Evolutionary conservation across 2,329 filamentous ascomycete species (phyloP).

Genomic region (Fusarium sp.): DNA sequence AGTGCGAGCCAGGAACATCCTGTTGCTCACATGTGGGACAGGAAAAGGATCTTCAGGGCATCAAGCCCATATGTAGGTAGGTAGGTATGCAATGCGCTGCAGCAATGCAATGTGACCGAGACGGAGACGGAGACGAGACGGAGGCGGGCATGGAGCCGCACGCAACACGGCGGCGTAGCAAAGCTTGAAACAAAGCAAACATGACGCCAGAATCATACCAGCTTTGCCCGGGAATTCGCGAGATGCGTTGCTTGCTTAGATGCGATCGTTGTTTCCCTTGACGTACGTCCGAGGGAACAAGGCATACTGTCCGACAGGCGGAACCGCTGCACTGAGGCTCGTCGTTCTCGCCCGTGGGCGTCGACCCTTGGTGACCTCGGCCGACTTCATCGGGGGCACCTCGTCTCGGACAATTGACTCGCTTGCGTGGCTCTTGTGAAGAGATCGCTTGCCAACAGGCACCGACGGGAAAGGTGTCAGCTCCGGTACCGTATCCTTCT

Average conservation of each 20-base stretch:
- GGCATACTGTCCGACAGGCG: slow-evolving; percentile 61
- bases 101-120: slow-evolving; percentile 1
- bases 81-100: neutral
- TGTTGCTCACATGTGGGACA: slow-evolving; percentile 6
- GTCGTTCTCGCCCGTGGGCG: slow-evolving; percentile 60
- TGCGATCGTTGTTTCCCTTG: slow-evolving; percentile 49
- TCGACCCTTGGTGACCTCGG: slow-evolving; percentile 47
- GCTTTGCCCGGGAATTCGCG: neutral
- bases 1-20: slow-evolving; percentile 8
- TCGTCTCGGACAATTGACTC: slow-evolving; percentile 51
- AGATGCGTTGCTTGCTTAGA: slow-evolving; percentile 37
- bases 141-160: slow-evolving; percentile 9
- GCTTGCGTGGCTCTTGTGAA: slow-evolving; percentile 54
- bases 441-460: slow-evolving; percentile 37
- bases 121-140: neutral
- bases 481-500: slow-evolving; percentile 52
- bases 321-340: slow-evolving; percentile 56
- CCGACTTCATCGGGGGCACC: slow-evolving; percentile 44
- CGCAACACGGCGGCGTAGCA: slow-evolving; percentile 11
- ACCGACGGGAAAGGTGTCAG: slow-evolving; percentile 46
- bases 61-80: slow-evolving; percentile 7
- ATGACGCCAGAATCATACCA: slow-evolving; percentile 13
- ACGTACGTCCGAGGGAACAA: slow-evolving; percentile 56
- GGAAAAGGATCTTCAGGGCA: slow-evolving; percentile 4
- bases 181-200: slow-evolving; percentile 10